These are phyloP conservation scores for Pleurotus sapidus DNA, from an alignment of 768 basidiomycete species.

Conservation along the genomic window DNA sequence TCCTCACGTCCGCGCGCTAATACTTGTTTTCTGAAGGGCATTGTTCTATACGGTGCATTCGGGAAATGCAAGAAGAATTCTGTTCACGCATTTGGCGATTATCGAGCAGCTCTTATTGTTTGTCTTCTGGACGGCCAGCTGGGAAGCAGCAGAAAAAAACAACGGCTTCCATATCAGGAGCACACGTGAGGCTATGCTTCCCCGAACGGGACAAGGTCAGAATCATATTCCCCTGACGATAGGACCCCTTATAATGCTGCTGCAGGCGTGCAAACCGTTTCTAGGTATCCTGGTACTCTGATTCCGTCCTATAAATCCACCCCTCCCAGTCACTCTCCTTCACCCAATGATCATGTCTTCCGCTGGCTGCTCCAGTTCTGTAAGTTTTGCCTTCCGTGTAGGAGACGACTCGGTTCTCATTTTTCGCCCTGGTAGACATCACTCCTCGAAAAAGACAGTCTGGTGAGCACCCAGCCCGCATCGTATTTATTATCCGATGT, in stretches of 20 bases:
- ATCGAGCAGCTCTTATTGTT: not conserved
- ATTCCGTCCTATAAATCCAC: not conserved
- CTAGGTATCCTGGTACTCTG: slow-evolving; percentile 3
- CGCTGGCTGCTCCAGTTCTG: slow-evolving; percentile 8
- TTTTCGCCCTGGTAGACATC: not conserved
- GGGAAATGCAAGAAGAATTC: not conserved
- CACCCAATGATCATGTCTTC: slow-evolving; percentile 7
- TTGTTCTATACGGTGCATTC: not conserved
- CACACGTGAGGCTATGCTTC: slow-evolving; percentile 6
- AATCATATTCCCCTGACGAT: slow-evolving; percentile 10
- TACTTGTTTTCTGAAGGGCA: slow-evolving; percentile 3
- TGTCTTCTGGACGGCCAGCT: slow-evolving; percentile 2
- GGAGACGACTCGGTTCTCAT: not conserved
- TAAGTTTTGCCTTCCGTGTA: not conserved
- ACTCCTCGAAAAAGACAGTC: slow-evolving; percentile 3
- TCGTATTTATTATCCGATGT: not conserved
- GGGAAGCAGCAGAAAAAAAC: slow-evolving; percentile 2
- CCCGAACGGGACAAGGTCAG: slow-evolving; percentile 8
- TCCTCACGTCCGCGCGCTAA: not conserved
- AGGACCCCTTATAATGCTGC: slow-evolving; percentile 3
- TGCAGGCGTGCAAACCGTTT: not conserved
- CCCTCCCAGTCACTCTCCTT: not conserved
- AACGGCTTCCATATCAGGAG: slow-evolving; percentile 4
- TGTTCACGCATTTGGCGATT: not conserved
- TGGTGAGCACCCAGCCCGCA: not conserved